A percentile compares a stretch with the other conserved stretches of the same genome.
Conservation (phyloP, 2,329 filamentous ascomycete species). For the Elsinoe perseae region DNA sequence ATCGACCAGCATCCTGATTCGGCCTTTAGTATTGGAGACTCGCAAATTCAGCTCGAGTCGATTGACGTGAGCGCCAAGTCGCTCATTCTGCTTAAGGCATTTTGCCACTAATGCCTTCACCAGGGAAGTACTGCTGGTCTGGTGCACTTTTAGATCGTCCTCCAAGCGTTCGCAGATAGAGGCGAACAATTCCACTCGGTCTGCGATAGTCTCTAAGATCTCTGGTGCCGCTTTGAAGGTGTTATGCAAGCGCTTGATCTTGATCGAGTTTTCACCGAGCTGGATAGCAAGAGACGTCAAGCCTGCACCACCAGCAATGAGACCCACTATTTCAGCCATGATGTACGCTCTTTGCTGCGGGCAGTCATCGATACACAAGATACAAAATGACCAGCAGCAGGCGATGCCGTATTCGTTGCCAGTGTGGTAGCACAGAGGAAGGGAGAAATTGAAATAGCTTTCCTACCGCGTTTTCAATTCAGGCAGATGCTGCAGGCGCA, state of each 20-base stretch:
- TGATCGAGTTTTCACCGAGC: not conserved
- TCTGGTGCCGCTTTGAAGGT: not conserved
- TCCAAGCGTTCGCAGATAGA: not conserved
- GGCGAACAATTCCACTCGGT: not conserved
- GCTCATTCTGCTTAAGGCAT: not conserved
- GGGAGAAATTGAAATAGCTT: too few relatives aligned
- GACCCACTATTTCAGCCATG: not conserved
- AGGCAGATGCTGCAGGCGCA: too few relatives aligned
- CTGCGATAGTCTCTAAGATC: not conserved
- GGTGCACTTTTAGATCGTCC: not conserved
- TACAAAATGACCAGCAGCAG: too few relatives aligned
- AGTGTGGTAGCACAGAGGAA: too few relatives aligned
- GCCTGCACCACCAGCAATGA: not conserved
- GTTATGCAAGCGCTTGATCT: not conserved
- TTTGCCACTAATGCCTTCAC: not conserved
- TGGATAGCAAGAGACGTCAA: not conserved
- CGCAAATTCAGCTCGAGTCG: not conserved
- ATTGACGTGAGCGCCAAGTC: not conserved
- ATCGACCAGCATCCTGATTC: not conserved
- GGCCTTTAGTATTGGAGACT: not conserved
- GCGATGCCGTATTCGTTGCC: too few relatives aligned
- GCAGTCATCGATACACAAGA: too few relatives aligned
- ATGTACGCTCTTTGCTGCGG: too few relatives aligned
- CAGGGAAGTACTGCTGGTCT: not conserved
- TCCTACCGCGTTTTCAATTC: too few relatives aligned